phyloP scores from a whole-genome alignment of 345 rosid species.

The Salix arbutifolia region DNA sequence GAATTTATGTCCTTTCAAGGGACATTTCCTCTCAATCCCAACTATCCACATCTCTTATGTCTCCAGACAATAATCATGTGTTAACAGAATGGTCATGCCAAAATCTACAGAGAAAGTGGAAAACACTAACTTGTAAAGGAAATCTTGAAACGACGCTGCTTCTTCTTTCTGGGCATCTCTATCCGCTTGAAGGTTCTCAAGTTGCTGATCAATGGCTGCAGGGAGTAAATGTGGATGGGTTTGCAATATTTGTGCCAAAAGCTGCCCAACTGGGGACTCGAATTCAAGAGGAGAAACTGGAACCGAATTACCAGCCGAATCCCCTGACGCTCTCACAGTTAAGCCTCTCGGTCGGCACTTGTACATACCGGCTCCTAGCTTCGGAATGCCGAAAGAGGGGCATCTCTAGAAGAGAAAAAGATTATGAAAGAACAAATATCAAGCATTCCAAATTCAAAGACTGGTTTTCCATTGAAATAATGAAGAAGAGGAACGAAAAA shows the following conservation, averaged over 20 bases:
- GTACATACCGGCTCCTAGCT: constrained; percentile 37
- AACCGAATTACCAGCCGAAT: constrained; percentile 35
- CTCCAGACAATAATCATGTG: no score
- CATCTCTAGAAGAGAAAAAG: constrained; percentile 45
- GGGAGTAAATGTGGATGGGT: constrained; percentile 89
- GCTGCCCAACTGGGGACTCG: constrained; percentile 82
- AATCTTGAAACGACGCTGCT: constrained; percentile 40
- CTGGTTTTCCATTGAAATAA: no score
- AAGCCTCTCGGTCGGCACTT: constrained; percentile 45
- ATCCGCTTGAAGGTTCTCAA: constrained; percentile 65
- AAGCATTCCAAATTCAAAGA: no score
- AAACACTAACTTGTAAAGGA: constrained; percentile 65
- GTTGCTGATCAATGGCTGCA: constrained; percentile 80
- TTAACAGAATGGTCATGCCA: neutral
- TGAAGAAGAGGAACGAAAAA: no score
- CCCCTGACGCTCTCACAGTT: constrained; percentile 57
- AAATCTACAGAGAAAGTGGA: neutral
- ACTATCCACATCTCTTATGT: no score
- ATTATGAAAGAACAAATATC: constrained; percentile 4
- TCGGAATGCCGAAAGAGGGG: constrained; percentile 41
- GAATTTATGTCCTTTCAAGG: no score
- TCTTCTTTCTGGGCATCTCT: constrained; percentile 44
- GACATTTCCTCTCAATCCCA: no score
- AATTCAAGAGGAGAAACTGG: constrained; percentile 73
- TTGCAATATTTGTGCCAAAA: constrained; percentile 66